Evolutionary conservation across 345 rosid species (phyloP), one percentile per base, ranked within the genome.

Genomic region (Pistacia vera): DNA sequence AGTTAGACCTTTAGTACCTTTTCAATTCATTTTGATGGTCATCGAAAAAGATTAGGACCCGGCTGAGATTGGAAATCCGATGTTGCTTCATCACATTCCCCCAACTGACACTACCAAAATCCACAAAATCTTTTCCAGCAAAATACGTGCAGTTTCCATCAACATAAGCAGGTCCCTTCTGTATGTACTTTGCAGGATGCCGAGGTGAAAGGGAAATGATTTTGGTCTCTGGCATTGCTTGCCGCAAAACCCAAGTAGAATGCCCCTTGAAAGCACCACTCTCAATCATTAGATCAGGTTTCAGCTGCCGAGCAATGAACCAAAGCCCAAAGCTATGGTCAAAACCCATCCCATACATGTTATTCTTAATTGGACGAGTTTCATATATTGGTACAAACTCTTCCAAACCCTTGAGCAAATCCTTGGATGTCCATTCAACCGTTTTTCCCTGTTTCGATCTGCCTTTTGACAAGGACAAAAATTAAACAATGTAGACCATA

Each of bases 251-350:
- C 99, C 99, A 97, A 71, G 99, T 94, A 4, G 99, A 97, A 71
- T 97, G 99, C 41, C 99, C 99, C 85, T 97, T 97, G 64, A 97
- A 97, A 73, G 93, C 99, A 80, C 98, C 99, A 75, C 98, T 97
- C 86, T 97, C 98, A 80, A 97, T 91, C 98, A 94, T 90, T 62
- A 97, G 79, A 78, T 89, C 96, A n/a, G 98, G 99, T 80, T 97
- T 91, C 58, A 92, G 83, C 98, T 96, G 87, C 48, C 85, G 87
- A 0, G 97, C 79, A 81, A 91, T 92, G 87, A 94, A 97, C 99
- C 99, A 97, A 73, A 97, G 90, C 54, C 99, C 99, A 83, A 92
- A 97, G 89, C 98, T 97, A 80, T 97, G 99, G 79, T 97, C 99
- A 78, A 97, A 97, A 73, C 99, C 98, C 99, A 97, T 97, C 46